Conservation (phyloP, 352 stramenopile species). For the Phytopythium mirpurense region DNA sequence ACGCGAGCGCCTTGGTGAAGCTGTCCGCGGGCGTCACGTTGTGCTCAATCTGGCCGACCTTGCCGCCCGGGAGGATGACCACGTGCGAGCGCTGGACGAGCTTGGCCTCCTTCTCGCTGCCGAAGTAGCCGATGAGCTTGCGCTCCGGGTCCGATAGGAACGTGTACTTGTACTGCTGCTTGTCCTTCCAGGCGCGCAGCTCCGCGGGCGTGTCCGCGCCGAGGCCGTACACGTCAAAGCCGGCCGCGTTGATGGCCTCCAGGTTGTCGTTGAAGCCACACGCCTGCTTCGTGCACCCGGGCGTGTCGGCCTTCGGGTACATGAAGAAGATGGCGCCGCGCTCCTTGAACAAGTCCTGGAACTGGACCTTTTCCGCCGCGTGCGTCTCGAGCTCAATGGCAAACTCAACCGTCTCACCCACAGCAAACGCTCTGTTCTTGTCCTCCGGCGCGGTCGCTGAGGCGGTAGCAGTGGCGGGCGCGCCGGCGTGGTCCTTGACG, state of each 20-base stretch:
- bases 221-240: conserved; percentile 81
- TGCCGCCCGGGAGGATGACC: conserved; percentile 72
- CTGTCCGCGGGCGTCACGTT: conserved; percentile 78
- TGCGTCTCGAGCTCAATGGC: conserved; percentile 69
- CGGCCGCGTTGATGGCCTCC: conserved; percentile 60
- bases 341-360: conserved; percentile 72
- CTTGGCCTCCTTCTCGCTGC: conserved; percentile 52
- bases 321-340: conserved; percentile 85
- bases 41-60: conserved; percentile 63
- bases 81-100: conserved; percentile 80
- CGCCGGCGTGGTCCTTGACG: conserved; percentile 38
- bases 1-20: conserved; percentile 72
- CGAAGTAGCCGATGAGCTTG: conserved; percentile 72
- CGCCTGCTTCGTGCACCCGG: conserved; percentile 77
- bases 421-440: conserved; percentile 20
- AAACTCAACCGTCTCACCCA: conserved; percentile 45
- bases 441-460: conserved; percentile 4
- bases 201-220: conserved; percentile 61
- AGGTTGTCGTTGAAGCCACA: conserved; percentile 85
- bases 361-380: conserved; percentile 40
- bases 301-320: conserved; percentile 84
- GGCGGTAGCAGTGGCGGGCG: conserved; percentile 1
- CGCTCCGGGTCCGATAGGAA: conserved; percentile 81
- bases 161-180: conserved; percentile 75
- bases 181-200: conserved; percentile 72